Base-by-base conservation (phyloP, 768 basidiomycete species). In the Tricholoma bakamatsutake region DNA sequence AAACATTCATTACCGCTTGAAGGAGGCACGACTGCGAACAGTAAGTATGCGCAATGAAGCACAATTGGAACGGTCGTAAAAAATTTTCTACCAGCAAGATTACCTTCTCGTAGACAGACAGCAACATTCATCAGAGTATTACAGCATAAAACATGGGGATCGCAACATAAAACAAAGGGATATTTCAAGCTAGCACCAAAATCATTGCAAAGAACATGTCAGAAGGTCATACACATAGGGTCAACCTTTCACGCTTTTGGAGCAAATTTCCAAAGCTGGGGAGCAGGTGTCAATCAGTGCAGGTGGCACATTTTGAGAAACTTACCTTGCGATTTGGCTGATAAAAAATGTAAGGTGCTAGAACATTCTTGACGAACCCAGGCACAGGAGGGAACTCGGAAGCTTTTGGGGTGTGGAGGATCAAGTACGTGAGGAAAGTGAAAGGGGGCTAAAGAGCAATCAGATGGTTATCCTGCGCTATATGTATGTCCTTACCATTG, bases 311-410 rank as follows among this genome's bases (percentile, higher is more conserved):
- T 24, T 24, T 24, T 24, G 21, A 34, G 15, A 24, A 9, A 40
- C 56, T 51, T 37, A 63, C 62, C 35, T 47, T 57, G 54, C 61
- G 54, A 42, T 63, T 59, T 0, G 54, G 52, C 4, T 59, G n/a
- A 18, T 49, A 59, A 47, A 63, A 63, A 18, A 63, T 37, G 46
- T 57, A 61, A 11, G 62, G 62, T 5, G 52, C 60, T 4, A 63
- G 50, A 31, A 63, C 4, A 15, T 52, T 63, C 47, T 48, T 57
- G 8, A 63, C 60, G 21, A 61, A 42, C 12, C 51, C 51, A 17
- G 62, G 62, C 12, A 58, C 54, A 11, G 60, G 60, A 21, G 62
- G 62, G 39, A 63, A 63, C 5, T 37, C 24, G 21, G 60, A 59
- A 21, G 33, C 60, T 27, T 63, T 59, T 10, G 62, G 58, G 6